Base-by-base conservation (phyloP, 345 rosid genomes). In the Kernera saxatilis region DNA sequence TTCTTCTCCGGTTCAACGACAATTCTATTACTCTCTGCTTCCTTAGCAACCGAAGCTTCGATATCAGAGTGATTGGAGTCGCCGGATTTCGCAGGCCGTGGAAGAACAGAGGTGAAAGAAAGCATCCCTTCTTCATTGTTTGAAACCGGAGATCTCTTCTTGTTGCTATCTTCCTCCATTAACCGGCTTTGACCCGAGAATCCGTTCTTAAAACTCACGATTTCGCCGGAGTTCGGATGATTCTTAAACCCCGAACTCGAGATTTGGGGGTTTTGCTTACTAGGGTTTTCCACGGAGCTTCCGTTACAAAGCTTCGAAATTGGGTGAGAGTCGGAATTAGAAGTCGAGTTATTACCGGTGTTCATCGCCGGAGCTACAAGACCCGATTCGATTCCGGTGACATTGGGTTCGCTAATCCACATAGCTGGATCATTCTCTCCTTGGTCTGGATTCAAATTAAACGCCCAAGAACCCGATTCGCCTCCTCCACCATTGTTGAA, bases 1-100 rank as follows among this genome's bases (percentile, higher is more conserved):
- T 72, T 87, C 81, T 91, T 93, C 75, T 93, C 98, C 4, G 90
- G 85, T 6, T 87, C 97, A 4, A 82, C 80, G 9, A 82, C 80
- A 5, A 70, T 73, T 27, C 84, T 81, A 26, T 87, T 78, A 59
- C 91, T 88, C 7, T 82, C 92, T 1, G 85, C 73, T 51, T 89
- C 98, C 69, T 82, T 88, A 14, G 76, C 86, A 13, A 91, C 88
- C 1, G 91, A 91, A 26, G 94, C 96, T 64, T 93, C 98, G 6
- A 87, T 80, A 72, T 86, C 96, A 2, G 97, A 93, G 52, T 88
- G 90, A 50, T 88, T 95, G 0, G 94, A 87, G 72, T 91, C 98
- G 8, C 77, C 90, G 0, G 88, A 86, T 70, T 84, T 90, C 56
- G 68, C 68, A 79, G 11, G 49, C 4, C 67, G 8, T 33, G 90